Base-by-base conservation (phyloP, 306 rosid genomes). In the Casuarina equisetifolia region DNA sequence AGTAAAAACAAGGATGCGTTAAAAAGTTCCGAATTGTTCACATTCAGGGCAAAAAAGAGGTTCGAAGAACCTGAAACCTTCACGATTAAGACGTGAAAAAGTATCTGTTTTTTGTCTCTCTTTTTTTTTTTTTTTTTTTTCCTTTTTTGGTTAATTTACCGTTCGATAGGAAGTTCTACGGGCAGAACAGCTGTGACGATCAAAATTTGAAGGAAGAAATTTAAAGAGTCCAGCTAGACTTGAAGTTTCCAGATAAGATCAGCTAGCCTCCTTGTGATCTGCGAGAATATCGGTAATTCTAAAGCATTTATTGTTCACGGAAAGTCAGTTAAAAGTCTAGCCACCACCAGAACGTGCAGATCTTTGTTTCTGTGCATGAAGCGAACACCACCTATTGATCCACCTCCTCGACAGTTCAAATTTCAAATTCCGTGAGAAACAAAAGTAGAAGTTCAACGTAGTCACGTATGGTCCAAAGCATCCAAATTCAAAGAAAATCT, bases 1-100 rank as follows among this genome's bases (percentile, higher is more conserved):
- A 38, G 5, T 32, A 6, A 68, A 38, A 68, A 17, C 15, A 64
- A 2, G n/a, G 13, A 54, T 25, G 32, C 32, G 32, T 25, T 25
- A 25, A 4, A 62, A 68, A 10, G 70, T n/a, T 15, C 39, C 36
- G 58, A 46, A 58, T 58, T n/a, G 61, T 44, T 36, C 19, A 16
- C 61, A 43, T 38, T 44, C 67, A 45, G 7, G 36, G 69, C 48
- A 61, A 9, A 57, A 57, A 13, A 63, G 36, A 36, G 61, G 46
- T 73, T 45, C 3, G 32, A 19, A 25, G 20, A n/a, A 67, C 68
- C 74, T 67, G 45, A 16, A 64, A 74, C 42, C 69, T 50, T 69
- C 79, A 25, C 58, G 73, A 68, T 25, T 32, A 15, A 25, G 82
- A 69, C 69, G 3, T 6, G 17, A 9, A 36, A 49, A 50, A 13